Base-by-base conservation (phyloP, 352 stramenopile genomes). In the Globisporangium spiculum region DNA sequence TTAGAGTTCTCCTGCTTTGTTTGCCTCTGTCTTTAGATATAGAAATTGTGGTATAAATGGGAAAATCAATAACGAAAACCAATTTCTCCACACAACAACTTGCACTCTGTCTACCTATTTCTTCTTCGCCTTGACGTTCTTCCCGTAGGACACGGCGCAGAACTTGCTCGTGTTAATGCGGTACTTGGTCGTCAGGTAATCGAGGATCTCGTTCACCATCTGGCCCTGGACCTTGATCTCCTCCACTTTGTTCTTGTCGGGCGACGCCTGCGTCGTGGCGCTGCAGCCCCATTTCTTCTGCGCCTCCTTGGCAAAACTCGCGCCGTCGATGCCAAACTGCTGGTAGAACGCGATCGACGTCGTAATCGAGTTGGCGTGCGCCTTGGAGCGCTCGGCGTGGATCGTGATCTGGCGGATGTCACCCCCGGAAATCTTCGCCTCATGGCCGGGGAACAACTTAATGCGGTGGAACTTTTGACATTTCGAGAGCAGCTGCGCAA, bases 201-300 rank as follows among this genome's bases (percentile, higher is more conserved):
- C 75, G 44, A 92, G 68, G 22, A 96, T 76, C 38, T 94, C 88
- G 66, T 91, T 89, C 38, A 83, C 77, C 76, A 94, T 87, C 48
- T 96, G 85, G 14, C 88, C 88, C 69, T 93, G 86, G 20, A 96
- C 71, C 52, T 87, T 79, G 66, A 96, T 86, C 70, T 96, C 85
- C 30, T 93, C 79, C 1, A 75, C 75, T 27, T 82, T 84, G 48
- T 75, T 78, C 71, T 93, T 93, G 60, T 92, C 84, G 22, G 83
- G 71, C 0, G 76, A 82, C 16, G 70, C 3, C 52, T 86, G 79
- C 44, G 81, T 66, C 26, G 82, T 72, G 26, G 86, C 88, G 60
- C 82, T 91, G 66, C 82, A 94, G 18, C 86, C 88, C 86, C 86
- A 96, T 54, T 89, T 93, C 67, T 93, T 93, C 58, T 93, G 85